phyloP scores from a whole-genome alignment of 345 rosid genomes.

The Mangifera indica region DNA sequence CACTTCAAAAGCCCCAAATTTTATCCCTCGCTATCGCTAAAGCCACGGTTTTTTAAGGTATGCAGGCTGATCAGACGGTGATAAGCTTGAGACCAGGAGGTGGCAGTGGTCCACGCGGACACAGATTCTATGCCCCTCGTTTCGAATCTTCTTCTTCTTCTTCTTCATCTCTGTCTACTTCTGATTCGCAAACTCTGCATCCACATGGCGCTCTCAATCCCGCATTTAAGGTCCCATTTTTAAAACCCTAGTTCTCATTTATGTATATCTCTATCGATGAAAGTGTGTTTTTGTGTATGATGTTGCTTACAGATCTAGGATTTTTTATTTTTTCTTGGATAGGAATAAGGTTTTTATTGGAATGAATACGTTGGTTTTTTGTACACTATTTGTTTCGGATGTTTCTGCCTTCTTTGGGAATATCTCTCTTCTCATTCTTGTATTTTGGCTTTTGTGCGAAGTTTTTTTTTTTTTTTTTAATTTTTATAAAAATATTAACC shows the following conservation, averaged over 20 bases:
- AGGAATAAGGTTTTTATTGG: conserved; percentile 2
- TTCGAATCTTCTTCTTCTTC: conserved; percentile 13
- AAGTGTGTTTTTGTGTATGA: background rate
- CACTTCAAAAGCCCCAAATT: background rate
- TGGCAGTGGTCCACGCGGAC: conserved; percentile 22
- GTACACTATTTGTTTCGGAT: background rate
- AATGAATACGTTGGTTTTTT: background rate
- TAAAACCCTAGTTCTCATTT: conserved; percentile 1
- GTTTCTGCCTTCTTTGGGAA: background rate
- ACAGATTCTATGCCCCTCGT: conserved; percentile 26
- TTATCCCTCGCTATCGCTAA: background rate
- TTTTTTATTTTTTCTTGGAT: background rate
- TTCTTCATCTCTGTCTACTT: conserved; percentile 4
- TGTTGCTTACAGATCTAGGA: background rate
- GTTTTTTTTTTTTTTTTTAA: background rate
- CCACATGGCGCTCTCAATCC: conserved; percentile 8
- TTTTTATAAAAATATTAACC: background rate
- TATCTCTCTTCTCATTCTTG: background rate
- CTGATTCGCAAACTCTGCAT: conserved; percentile 15
- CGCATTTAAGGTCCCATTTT: conserved; percentile 13
- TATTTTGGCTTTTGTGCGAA: background rate
- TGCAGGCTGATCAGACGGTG: conserved; percentile 36
- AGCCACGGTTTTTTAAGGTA: conserved; percentile 2
- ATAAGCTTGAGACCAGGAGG: conserved; percentile 41
- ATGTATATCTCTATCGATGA: background rate